Percentiles rank a stretch among this genome's conserved stretches.
These are phyloP conservation scores for Sporobolomyces roseus DNA, from an alignment of 768 basidiomycete species.

Conservation along the genomic window DNA sequence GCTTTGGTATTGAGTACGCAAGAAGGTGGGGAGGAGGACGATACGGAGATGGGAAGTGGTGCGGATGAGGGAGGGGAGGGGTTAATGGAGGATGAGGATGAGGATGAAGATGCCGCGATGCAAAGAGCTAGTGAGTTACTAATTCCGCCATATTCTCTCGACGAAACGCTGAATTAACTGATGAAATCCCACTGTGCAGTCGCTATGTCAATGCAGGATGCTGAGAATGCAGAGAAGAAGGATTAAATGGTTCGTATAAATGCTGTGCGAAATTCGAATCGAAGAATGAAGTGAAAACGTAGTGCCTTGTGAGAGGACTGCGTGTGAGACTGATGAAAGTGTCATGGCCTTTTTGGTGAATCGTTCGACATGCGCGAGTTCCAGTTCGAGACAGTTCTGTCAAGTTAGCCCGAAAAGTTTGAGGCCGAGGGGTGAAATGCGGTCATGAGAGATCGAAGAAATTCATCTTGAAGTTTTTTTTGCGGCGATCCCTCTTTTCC, in stretches of 20 bases:
- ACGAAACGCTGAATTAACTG: too few species aligned
- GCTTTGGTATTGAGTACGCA: conserved; percentile 67
- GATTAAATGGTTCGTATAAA: too few species aligned
- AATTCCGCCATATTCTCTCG: not conserved
- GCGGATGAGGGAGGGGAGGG: conserved; percentile 53
- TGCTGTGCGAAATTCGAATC: too few species aligned
- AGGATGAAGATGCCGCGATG: conserved; percentile 60
- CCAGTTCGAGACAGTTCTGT: not conserved
- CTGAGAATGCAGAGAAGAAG: too few species aligned
- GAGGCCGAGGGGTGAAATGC: too few species aligned
- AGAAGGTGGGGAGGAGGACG: conserved; percentile 43
- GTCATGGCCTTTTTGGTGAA: not conserved
- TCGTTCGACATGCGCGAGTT: not conserved
- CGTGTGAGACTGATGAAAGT: too few species aligned
- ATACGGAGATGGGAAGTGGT: conserved; percentile 56
- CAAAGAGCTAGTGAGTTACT: conserved; percentile 70
- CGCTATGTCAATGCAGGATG: too few species aligned
- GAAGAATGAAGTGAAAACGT: not conserved
- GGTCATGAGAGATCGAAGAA: too few species aligned
- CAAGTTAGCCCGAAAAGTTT: too few species aligned
- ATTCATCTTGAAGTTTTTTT: too few species aligned
- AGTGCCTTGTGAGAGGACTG: too few species aligned
- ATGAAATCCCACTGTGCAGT: not conserved
- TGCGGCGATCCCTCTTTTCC: not conserved
- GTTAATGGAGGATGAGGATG: conserved; percentile 49